A percentile compares a stretch with the other conserved stretches of the same genome.
Evolutionary conservation across 2,329 filamentous ascomycete species (phyloP).

Genomic region (Fusarium sp.): DNA sequence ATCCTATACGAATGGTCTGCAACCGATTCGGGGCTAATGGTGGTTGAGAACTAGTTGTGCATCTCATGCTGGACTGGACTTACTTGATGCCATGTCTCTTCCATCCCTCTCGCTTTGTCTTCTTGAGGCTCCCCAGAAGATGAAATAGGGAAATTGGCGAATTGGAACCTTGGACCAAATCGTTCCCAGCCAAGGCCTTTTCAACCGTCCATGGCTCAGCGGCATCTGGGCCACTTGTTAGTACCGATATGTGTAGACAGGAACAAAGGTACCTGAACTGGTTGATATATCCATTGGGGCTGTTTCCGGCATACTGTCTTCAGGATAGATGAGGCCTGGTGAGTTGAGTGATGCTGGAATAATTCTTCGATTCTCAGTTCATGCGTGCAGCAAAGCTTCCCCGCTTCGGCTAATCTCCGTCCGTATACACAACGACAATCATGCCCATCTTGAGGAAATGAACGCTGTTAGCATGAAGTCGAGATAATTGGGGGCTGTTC

Average conservation of each 20-base stretch:
- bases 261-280: not conserved
- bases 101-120: conserved; percentile 96
- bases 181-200: conserved; percentile 68
- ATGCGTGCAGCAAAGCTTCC: conserved; percentile 6
- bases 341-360: not conserved
- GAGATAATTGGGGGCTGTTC: not conserved
- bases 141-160: conserved; percentile 95
- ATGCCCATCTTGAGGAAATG: not conserved
- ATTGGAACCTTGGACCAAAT: conserved; percentile 68
- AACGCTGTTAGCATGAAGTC: not conserved
- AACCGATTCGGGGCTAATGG: conserved; percentile 82
- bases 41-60: not conserved
- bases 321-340: not conserved
- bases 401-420: conserved; percentile 13
- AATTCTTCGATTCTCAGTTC: conserved; percentile 1
- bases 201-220: conserved; percentile 62
- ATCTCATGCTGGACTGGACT: not conserved
- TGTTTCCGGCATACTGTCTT: conserved; percentile 13
- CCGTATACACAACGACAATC: conserved; percentile 2
- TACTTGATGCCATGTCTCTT: conserved; percentile 79
- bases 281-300: not conserved
- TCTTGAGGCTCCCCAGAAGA: conserved; percentile 91
- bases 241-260: not conserved
- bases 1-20: conserved; percentile 99
- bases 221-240: conserved; percentile 10